These are phyloP conservation scores for Solanum appendiculatum DNA, from an alignment of 257 asterid genomes.

Conservation along the genomic window DNA sequence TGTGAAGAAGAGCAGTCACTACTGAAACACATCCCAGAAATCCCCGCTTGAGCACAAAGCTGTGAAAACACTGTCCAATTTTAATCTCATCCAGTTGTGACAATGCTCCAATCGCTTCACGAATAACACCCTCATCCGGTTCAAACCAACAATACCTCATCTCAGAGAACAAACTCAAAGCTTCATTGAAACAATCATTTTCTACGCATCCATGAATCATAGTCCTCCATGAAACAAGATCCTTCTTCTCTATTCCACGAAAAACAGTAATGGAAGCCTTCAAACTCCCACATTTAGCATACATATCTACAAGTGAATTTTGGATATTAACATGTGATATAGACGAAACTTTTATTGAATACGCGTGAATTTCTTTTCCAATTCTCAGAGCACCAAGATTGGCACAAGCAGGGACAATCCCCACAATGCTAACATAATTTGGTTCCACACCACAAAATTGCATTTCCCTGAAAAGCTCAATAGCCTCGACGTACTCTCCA, in stretches of 20 bases:
- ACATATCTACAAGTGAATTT: constrained; percentile 58
- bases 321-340: constrained; percentile 19
- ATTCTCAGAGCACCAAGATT: constrained; percentile 28
- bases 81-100: constrained; percentile 24
- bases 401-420: constrained; percentile 61
- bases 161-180: constrained; percentile 33
- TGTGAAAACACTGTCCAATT: constrained; percentile 38
- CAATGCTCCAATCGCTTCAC: constrained; percentile 39
- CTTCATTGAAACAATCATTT: constrained; percentile 27
- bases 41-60: constrained; percentile 48
- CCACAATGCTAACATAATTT: constrained; percentile 48
- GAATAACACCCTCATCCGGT: constrained; percentile 40
- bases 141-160: constrained; percentile 32
- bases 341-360: constrained; percentile 32
- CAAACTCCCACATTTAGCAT: constrained; percentile 49
- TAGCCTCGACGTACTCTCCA: constrained; percentile 36
- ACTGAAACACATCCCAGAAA: constrained; percentile 20
- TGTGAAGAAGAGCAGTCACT: constrained; percentile 58
- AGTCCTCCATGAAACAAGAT: constrained; percentile 75
- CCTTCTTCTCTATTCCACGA: constrained; percentile 35
- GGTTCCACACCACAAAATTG: constrained; percentile 32
- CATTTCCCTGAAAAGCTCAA: constrained; percentile 46
- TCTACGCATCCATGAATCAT: constrained; percentile 40
- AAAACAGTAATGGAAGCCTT: constrained; percentile 39
- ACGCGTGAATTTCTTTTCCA: constrained; percentile 71